A percentile compares a stretch with the other conserved stretches of the same genome.
Conservation (phyloP, 192 early-diverging fungal genomes). For the Umbelopsis isabellina region DNA sequence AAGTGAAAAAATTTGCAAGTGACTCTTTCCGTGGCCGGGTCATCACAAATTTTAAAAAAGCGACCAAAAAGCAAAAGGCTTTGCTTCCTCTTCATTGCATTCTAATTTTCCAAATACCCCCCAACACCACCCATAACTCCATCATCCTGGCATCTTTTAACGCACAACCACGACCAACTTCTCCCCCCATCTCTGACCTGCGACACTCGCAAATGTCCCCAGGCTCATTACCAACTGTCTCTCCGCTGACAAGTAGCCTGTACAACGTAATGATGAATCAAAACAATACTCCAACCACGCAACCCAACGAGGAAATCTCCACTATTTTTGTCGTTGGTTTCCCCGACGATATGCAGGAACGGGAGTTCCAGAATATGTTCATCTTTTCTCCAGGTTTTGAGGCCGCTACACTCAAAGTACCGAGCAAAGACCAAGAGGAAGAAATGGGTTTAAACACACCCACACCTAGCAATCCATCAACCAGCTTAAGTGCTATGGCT, state of each 20-base stretch:
- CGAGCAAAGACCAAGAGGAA: conserved; percentile 64
- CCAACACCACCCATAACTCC: background rate
- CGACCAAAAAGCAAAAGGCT: conserved; percentile 4
- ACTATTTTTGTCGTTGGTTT: conserved; percentile 99
- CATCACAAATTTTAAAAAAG: conserved; percentile 23
- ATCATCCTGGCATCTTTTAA: conserved; percentile 23
- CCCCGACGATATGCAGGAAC: conserved; percentile 97
- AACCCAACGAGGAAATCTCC: conserved; percentile 84
- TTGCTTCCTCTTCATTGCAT: background rate
- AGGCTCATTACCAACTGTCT: conserved; percentile 21
- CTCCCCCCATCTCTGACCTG: conserved; percentile 13
- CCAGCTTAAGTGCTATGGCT: background rate
- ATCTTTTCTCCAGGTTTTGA: conserved; percentile 97
- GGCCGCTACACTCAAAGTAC: conserved; percentile 94
- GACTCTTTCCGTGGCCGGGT: conserved; percentile 24
- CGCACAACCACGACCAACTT: conserved; percentile 4
- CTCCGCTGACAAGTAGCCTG: conserved; percentile 20
- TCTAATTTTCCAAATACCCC: conserved; percentile 7
- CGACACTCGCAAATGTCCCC: conserved; percentile 22
- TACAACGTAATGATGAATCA: conserved; percentile 25
- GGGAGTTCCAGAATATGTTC: conserved; percentile 99
- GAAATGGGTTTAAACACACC: conserved; percentile 46
- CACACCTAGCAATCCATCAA: background rate
- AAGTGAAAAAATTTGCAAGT: conserved; percentile 15
- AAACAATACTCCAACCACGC: conserved; percentile 6